Base-by-base conservation (phyloP, 352 stramenopile genomes). In the Paralagenidium karlingii region DNA sequence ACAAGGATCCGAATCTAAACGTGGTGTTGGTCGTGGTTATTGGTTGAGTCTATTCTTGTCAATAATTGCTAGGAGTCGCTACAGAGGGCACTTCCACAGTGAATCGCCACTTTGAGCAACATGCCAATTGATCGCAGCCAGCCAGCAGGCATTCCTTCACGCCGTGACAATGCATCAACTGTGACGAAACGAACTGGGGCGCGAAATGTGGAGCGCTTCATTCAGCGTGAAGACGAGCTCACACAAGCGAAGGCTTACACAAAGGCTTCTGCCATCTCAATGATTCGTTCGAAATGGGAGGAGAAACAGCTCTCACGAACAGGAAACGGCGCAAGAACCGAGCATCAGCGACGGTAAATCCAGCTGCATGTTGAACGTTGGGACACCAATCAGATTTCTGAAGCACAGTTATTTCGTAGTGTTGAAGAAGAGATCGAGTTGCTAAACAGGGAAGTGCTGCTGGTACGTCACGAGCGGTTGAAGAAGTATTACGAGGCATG, bases 131-230 rank as follows among this genome's bases (percentile, higher is more conserved):
- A 75, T 24, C 65, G 63, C 5, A 59, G 75, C 18, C 43, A 63
- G 18, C 68, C 68, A 22, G 68, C 65, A 10, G 68, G 68, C 4
- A 57, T 80, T 21, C 51, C 68, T 4, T 74, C 57, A 3, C 47
- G 54, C 12, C 43, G 45, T 26, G 53, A 57, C 16, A 41, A 49
- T 2, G 42, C 47, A 18, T 8, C 38, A 1, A n/a, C n/a, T n/a
- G n/a, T n/a, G n/a, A n/a, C n/a, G n/a, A n/a, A n/a, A n/a, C n/a
- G n/a, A n/a, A n/a, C n/a, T n/a, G n/a, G n/a, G n/a, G n/a, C n/a
- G n/a, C 53, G 63, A n/a, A 85, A 88, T 36, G 75, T 85, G 29
- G 57, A 55, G 38, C 67, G 65, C 8, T 85, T 85, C 48, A 88
- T 88, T 40, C 63, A 61, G 8, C 68, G 75, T 1, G 75, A 85